Percentiles rank a stretch among this genome's conserved stretches.
phyloP scores from a whole-genome alignment of 176 grass and related monocot genomes.

The Musa troglodytarum region DNA sequence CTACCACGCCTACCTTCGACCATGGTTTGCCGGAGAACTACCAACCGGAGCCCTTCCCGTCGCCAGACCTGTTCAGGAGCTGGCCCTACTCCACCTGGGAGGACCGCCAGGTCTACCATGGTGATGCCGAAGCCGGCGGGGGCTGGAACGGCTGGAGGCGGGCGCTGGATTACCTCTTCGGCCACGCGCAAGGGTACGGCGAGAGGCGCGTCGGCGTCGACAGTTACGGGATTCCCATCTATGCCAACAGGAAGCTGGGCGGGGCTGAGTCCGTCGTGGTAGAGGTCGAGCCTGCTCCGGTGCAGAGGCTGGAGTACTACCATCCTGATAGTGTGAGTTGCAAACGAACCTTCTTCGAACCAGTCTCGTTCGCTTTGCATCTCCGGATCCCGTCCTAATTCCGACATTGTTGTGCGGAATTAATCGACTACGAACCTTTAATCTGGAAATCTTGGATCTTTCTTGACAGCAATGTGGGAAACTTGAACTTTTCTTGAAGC shows the following conservation, averaged over 20 bases:
- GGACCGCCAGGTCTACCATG: conserved; percentile 5
- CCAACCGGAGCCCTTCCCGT: conserved; percentile 28
- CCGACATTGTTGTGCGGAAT: too few relatives aligned
- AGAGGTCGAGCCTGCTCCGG: conserved; percentile 41
- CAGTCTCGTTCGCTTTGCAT: too few relatives aligned
- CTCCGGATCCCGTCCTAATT: too few relatives aligned
- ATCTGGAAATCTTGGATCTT: too few relatives aligned
- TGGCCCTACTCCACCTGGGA: conserved; percentile 27
- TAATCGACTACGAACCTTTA: too few relatives aligned
- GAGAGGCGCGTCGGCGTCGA: conserved; percentile 53
- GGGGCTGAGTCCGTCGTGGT: conserved; percentile 35
- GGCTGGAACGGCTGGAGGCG: conserved; percentile 42
- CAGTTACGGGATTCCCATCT: conserved; percentile 49
- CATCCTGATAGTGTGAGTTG: conserved; percentile 6
- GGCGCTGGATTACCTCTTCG: conserved; percentile 77
- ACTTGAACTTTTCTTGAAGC: too few relatives aligned
- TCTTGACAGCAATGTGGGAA: too few relatives aligned
- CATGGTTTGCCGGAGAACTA: conserved; percentile 24
- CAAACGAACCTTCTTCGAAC: background rate
- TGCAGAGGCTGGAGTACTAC: conserved; percentile 36
- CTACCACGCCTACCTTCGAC: conserved; percentile 20
- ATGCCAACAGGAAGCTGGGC: conserved; percentile 58
- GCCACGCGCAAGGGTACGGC: conserved; percentile 74
- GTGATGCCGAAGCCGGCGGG: background rate
- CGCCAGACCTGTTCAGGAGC: conserved; percentile 46